Base-by-base conservation (phyloP, 2,329 filamentous ascomycete species). In the Talaromyces funiculosus region DNA sequence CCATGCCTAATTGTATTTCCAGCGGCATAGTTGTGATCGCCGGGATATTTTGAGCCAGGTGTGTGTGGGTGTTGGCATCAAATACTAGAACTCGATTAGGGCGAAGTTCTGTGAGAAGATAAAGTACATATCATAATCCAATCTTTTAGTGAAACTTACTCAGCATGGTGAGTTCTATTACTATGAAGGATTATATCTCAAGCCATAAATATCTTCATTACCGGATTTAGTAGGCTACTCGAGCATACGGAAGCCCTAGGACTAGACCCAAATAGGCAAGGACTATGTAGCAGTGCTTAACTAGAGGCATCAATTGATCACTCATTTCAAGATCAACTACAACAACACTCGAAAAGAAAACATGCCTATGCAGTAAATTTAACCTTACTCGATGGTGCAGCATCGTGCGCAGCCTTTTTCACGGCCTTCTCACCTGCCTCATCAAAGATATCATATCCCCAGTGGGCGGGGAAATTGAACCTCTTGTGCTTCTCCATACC, bases 401-500 rank as follows among this genome's bases (percentile, higher is more conserved):
- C 38, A 12, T 42, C 38, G 6, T 18, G 38, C 38, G 38, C 38
- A 42, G 38, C 38, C 38, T 42, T 42, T 4, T 42, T 42, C 14
- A 69, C 69, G 59, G 72, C 68, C 35, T 68, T 70, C 40, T 70
- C 67, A 3, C 73, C 73, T 31, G 73, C 43, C 57, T 77, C 73
- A 9, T 68, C 71, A 56, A 76, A 76, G 43, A 75, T 67, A 63
- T 76, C 73, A 45, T 72, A 59, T 6, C 74, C 73, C 74, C 72
- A 76, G 22, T 69, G 67, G 65, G 70, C 70, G 1, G 72, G 72
- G 53, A 72, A 74, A 57, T 73, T 75, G 64, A 73, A 76, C 24
- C 75, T 67, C 61, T 73, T 51, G 24, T 51, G 26, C 16, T 20
- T 26, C 24, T 51, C 55, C 67, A 61, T 73, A 67, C 43, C 57